A percentile compares a stretch with the other conserved stretches of the same genome.
Conservation (phyloP, 192 early-diverging fungal genomes). For the Cladochytrium replicatum region DNA sequence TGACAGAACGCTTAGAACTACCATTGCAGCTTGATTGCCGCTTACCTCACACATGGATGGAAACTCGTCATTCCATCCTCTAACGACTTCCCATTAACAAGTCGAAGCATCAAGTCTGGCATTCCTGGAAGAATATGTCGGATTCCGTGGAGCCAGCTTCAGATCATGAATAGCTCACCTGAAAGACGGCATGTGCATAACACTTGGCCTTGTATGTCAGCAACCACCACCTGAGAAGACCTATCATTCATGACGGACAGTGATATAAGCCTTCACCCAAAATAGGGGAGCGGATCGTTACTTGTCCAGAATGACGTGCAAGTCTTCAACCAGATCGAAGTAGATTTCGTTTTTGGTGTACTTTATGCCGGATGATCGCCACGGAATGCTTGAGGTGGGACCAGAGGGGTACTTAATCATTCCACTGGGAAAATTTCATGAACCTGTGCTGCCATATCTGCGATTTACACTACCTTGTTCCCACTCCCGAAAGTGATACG, state of each 20-base stretch:
- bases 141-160: too few species aligned
- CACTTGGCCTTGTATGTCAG: slow-evolving; percentile 72
- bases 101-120: slow-evolving; percentile 75
- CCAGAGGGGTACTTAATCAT: slow-evolving; percentile 51
- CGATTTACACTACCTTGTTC: neutral
- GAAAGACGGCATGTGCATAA: slow-evolving; percentile 66
- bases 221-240: slow-evolving; percentile 44
- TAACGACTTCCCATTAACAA: slow-evolving; percentile 58
- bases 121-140: slow-evolving; percentile 54
- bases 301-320: slow-evolving; percentile 75
- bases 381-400: slow-evolving; percentile 64
- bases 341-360: slow-evolving; percentile 90
- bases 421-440: too few species aligned
- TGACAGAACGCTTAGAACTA: neutral
- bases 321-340: slow-evolving; percentile 83
- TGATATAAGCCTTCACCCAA: slow-evolving; percentile 4
- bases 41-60: slow-evolving; percentile 76
- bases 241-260: neutral
- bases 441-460: neutral
- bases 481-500: slow-evolving; percentile 45
- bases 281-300: slow-evolving; percentile 16
- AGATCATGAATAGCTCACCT: slow-evolving; percentile 30
- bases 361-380: slow-evolving; percentile 78
- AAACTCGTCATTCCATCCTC: slow-evolving; percentile 66
- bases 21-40: neutral